Conservation (phyloP, 495 filamentous ascomycete genomes). For the Penicillium subrubescens region DNA sequence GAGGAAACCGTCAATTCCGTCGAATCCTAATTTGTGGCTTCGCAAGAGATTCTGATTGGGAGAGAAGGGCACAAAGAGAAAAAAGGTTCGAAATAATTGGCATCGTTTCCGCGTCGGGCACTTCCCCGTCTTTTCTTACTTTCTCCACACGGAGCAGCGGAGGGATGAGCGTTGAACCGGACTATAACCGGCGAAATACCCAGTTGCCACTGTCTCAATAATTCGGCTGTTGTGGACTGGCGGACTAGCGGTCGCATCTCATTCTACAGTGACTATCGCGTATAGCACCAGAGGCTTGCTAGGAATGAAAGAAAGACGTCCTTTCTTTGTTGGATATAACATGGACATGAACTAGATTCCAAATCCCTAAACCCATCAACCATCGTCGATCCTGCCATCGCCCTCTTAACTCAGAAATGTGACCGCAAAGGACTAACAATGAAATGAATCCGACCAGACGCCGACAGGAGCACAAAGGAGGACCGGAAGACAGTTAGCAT, state of each 20-base stretch:
- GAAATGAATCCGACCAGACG: neutral
- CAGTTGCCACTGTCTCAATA: neutral
- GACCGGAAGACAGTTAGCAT: neutral
- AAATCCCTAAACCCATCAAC: neutral
- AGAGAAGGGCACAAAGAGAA: neutral
- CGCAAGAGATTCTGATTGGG: neutral
- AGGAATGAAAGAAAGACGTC: neutral
- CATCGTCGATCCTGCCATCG: neutral
- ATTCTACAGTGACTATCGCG: too few relatives aligned
- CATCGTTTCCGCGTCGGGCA: slow-evolving; percentile 13
- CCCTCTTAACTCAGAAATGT: neutral
- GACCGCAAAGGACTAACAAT: neutral
- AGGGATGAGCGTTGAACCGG: neutral
- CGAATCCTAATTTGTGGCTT: neutral
- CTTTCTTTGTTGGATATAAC: neutral
- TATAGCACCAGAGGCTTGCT: neutral
- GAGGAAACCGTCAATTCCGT: slow-evolving; percentile 1
- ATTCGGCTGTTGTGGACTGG: neutral
- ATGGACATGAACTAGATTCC: neutral
- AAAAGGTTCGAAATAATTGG: neutral
- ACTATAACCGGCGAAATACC: neutral
- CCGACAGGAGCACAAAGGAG: neutral
- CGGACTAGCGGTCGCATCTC: too few relatives aligned
- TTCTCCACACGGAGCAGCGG: neutral
- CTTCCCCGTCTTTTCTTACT: slow-evolving; percentile 2